Percentiles rank a stretch among this genome's conserved stretches.
Evolutionary conservation across 805 yeast genomes (phyloP).

Genomic region (Sugiyamaella chiloensis): DNA sequence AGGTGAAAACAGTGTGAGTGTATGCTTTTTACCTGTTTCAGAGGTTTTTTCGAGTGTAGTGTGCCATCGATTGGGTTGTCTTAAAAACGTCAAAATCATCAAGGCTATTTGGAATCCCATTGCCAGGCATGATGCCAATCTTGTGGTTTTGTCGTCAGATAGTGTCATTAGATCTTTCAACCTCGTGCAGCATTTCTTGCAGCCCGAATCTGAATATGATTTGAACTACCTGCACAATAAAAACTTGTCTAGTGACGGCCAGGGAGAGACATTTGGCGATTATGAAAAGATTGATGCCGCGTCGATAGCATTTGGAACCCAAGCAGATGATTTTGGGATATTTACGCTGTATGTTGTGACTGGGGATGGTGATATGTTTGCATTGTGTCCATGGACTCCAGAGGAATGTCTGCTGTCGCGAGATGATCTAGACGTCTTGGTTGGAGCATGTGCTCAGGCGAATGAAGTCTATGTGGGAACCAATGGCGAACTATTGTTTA

Average conservation of each 20-base stretch:
- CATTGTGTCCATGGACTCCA: conserved; percentile 65
- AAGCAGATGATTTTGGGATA: conserved; percentile 38
- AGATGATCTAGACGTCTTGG: conserved; percentile 31
- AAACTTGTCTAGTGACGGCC: neutral
- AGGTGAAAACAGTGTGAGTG: conserved; percentile 34
- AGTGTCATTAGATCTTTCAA: conserved; percentile 37
- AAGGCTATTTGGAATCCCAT: conserved; percentile 46
- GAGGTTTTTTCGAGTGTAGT: neutral
- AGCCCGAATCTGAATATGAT: neutral
- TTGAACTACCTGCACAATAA: neutral
- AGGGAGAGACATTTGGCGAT: conserved; percentile 3
- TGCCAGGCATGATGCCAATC: conserved; percentile 42
- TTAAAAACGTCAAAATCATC: conserved; percentile 27
- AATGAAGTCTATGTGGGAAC: conserved; percentile 18
- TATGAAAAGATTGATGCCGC: conserved; percentile 30
- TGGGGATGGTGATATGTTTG: conserved; percentile 56
- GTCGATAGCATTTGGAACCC: conserved; percentile 47
- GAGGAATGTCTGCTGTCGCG: conserved; percentile 38
- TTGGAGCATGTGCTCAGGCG: conserved; percentile 36
- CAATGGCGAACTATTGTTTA: neutral
- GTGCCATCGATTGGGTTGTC: conserved; percentile 1
- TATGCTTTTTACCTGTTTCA: conserved; percentile 27
- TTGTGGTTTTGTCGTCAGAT: conserved; percentile 42
- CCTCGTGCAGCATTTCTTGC: conserved; percentile 28
- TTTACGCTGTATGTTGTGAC: conserved; percentile 53